Base-by-base conservation (phyloP, 2,329 filamentous ascomycete species). In the Fusarium beomiforme region DNA sequence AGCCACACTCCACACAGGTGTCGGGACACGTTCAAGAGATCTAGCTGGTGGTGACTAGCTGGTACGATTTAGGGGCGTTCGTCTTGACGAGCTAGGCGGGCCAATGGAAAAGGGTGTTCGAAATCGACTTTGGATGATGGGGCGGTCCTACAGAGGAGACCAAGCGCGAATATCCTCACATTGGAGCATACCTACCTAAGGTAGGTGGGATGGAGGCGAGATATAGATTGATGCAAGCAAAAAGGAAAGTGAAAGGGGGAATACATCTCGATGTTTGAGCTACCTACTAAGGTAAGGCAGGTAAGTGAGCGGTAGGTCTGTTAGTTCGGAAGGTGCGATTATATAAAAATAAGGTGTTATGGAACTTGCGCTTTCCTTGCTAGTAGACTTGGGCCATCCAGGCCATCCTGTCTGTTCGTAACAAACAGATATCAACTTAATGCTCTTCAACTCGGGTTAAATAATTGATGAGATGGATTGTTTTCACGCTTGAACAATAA, bases 21-120 rank as follows among this genome's bases (percentile, higher is more conserved):
- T 47, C 21, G 21, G 31, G 49, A 31, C 43, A 46, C 46, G 47
- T 33, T 54, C 56, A 71, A 50, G 46, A 71, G 69, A 71, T 71
- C 69, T 71, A 71, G 55, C 69, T 59, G 50, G 59, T 69, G 39
- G 46, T 59, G 39, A 69, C 68, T 37, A 51, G 47, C 47, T 42
- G 14, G 64, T 39, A 46, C 55, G 64, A 66, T 59, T 58, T 62
- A 53, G 56, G 50, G 46, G 61, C 50, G 53, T 72, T 56, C 42
- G 72, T 72, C 69, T 70, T 46, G 50, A 65, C 60, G 43, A 46
- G 53, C 44, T 56, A 70, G 34, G 31, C 50, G 31, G 56, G 42
- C 54, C 57, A 56, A 53, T 61, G 14, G 50, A 59, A 57, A 70
- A 37, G 65, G 69, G 59, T 70, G 7, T 23, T 21, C 29, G 46